Evolutionary conservation across 331 rosid species (phyloP), one percentile per base, ranked within the genome.

Genomic region (Rhamnella rubrinervis): DNA sequence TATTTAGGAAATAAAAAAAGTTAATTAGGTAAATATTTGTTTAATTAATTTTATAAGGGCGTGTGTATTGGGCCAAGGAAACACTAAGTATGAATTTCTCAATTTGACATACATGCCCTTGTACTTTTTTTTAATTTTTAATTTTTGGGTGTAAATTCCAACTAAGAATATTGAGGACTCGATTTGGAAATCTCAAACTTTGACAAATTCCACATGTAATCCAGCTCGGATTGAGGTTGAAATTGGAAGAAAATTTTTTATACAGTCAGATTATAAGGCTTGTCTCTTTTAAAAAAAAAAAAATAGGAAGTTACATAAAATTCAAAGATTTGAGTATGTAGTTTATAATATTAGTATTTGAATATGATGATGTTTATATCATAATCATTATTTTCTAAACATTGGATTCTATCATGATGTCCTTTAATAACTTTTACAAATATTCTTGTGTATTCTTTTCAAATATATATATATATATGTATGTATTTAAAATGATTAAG

Each of bases 31-130:
- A 68, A 49, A 56, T 47, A 26, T 31, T 21, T 39, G 71, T 52
- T 58, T 25, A 5, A 2, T 53, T 41, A 31, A 71, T 26, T 66
- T 49, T 19, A 17, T 59, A 19, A 23, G 49, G 44, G 17, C 49
- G 38, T 67, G 5, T 56, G 59, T 49, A 17, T 61, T 55, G 67
- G 71, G 61, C 56, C 64, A 73, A 59, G 55, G 61, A 41, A 73
- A 70, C 68, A 71, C 65, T 74, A 39, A 44, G 19, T 51, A 31
- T 26, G 18, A 50, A 49, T 50, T 16, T 79, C 52, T 38, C 0
- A 0, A 6, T 75, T 76, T 77, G 65, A 72, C 87, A 49, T 17
- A 23, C 60, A 18, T 79, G 66, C 77, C 81, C 81, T 61, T 79
- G 12, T 35, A 18, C 55, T 62, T 46, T 57, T 70, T 55, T 20